These are phyloP conservation scores for Candida takata DNA, from an alignment of 805 yeast species.

Conservation along the genomic window DNA sequence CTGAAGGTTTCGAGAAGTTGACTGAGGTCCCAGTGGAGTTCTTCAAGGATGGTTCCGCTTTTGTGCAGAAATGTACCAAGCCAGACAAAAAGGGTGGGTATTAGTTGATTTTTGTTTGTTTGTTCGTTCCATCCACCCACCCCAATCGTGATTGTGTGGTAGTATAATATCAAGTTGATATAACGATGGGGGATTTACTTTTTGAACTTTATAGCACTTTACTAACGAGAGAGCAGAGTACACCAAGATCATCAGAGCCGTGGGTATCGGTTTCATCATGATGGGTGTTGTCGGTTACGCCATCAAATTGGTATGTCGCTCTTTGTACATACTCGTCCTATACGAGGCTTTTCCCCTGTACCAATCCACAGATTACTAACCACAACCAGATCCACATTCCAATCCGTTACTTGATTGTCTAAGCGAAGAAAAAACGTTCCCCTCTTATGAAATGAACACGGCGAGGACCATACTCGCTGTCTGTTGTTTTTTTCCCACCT, in stretches of 20 bases:
- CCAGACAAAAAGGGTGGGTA: constrained; percentile 75
- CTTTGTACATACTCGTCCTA: too few relatives aligned
- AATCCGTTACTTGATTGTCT: constrained; percentile 91
- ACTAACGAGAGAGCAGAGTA: constrained; percentile 47
- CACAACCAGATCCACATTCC: constrained; percentile 78
- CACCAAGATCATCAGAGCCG: constrained; percentile 84
- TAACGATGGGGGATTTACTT: neutral
- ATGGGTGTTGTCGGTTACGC: constrained; percentile 97
- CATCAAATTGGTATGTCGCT: constrained; percentile 58
- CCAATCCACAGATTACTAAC: neutral
- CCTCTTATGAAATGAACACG: too few relatives aligned
- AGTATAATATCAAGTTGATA: too few relatives aligned
- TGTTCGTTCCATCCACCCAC: neutral
- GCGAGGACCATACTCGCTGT: too few relatives aligned
- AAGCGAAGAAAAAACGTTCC: constrained; percentile 21
- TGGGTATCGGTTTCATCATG: constrained; percentile 93
- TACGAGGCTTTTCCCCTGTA: too few relatives aligned
- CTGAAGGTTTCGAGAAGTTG: constrained; percentile 65
- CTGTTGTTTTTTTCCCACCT: too few relatives aligned
- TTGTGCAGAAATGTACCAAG: constrained; percentile 86
- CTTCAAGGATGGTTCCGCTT: constrained; percentile 84
- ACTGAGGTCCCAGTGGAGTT: constrained; percentile 87
- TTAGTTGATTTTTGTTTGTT: neutral
- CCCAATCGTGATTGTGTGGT: neutral
- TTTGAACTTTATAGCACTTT: neutral